phyloP scores from a whole-genome alignment of 2,329 filamentous ascomycete species.

The Aspergillus chevalieri region DNA sequence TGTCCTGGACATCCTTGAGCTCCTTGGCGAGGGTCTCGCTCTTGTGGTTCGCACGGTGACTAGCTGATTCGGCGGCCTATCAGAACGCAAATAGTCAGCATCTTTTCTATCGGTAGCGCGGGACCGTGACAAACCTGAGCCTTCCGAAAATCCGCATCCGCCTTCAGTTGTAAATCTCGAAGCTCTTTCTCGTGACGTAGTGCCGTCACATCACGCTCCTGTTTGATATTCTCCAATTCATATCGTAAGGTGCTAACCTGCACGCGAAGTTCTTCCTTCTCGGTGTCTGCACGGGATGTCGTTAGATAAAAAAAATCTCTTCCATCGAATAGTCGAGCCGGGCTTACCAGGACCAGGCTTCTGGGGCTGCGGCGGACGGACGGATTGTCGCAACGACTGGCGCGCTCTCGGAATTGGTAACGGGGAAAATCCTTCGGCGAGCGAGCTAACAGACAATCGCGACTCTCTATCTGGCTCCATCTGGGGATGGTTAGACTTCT shows the following conservation, averaged over 20 bases:
- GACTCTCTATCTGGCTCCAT: constrained; percentile 39
- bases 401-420: constrained; percentile 28
- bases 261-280: constrained; percentile 75
- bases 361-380: constrained; percentile 27
- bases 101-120: background rate
- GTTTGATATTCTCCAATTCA: constrained; percentile 76
- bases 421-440: constrained; percentile 49
- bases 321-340: background rate
- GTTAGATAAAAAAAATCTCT: background rate
- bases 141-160: constrained; percentile 78
- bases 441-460: constrained; percentile 55
- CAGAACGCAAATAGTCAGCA: background rate
- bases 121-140: constrained; percentile 41
- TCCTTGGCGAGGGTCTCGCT: constrained; percentile 51
- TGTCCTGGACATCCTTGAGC: constrained; percentile 49
- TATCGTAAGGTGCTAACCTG: constrained; percentile 85
- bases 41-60: constrained; percentile 48
- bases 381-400: constrained; percentile 32
- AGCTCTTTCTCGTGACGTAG: constrained; percentile 79
- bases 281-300: constrained; percentile 24
- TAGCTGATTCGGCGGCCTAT: constrained; percentile 48
- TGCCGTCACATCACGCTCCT: constrained; percentile 74
- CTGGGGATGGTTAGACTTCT: constrained; percentile 12
- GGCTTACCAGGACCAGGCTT: constrained; percentile 38
- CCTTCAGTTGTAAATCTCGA: constrained; percentile 69